A percentile compares a stretch with the other conserved stretches of the same genome.
These are phyloP conservation scores for Candida mattraensis DNA, from an alignment of 805 yeast genomes.

Conservation along the genomic window DNA sequence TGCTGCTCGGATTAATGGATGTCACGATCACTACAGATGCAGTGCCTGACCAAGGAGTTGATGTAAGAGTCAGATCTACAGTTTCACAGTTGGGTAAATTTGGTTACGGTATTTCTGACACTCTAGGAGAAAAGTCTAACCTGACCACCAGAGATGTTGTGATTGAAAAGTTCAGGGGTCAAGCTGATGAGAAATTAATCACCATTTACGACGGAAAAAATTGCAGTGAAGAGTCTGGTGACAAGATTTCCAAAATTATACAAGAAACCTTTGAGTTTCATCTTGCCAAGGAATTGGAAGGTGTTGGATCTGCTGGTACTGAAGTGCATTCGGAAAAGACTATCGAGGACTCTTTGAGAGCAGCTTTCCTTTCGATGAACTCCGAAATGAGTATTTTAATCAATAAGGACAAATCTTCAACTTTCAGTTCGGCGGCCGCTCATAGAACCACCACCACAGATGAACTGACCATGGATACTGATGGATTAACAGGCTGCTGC, in stretches of 20 bases:
- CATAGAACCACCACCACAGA: conserved; percentile 50
- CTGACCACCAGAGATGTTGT: conserved; percentile 83
- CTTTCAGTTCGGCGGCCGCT: conserved; percentile 46
- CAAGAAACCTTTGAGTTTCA: conserved; percentile 69
- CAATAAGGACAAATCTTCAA: conserved; percentile 43
- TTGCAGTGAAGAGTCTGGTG: conserved; percentile 55
- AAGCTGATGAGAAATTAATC: conserved; percentile 74
- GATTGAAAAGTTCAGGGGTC: conserved; percentile 82
- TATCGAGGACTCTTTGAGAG: conserved; percentile 73
- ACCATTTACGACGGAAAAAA: conserved; percentile 85
- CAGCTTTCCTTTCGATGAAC: conserved; percentile 77
- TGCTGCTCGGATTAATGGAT: conserved; percentile 86
- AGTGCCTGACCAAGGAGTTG: conserved; percentile 83
- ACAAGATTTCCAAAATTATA: conserved; percentile 66
- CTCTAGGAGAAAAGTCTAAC: conserved; percentile 63
- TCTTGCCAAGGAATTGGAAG: conserved; percentile 64
- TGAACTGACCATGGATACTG: conserved; percentile 62
- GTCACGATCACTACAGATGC: conserved; percentile 87
- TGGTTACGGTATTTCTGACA: conserved; percentile 91
- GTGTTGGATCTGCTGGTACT: conserved; percentile 33
- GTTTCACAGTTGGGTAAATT: conserved; percentile 74
- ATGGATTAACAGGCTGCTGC: conserved; percentile 79
- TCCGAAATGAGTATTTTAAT: conserved; percentile 72
- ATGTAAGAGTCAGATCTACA: conserved; percentile 86
- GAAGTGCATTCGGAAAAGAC: conserved; percentile 44